phyloP scores from a whole-genome alignment of 2,329 filamentous ascomycete species.

The Colletotrichum siamense region DNA sequence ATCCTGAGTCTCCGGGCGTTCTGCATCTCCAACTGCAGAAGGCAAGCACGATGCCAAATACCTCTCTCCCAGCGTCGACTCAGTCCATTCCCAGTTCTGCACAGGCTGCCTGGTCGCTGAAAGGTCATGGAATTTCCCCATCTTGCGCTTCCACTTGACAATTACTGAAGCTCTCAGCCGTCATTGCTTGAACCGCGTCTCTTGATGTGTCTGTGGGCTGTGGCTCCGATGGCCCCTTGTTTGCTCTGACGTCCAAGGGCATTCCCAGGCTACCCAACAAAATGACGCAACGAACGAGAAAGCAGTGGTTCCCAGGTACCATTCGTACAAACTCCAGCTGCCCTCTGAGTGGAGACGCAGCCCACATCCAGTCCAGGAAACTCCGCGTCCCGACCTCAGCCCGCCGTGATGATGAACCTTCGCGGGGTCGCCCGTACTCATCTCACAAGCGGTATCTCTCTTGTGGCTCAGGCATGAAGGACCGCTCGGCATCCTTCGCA shows the following conservation, averaged over 20 bases:
- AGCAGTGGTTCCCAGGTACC: background rate
- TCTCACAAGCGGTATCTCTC: background rate
- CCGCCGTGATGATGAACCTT: background rate
- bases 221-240: background rate
- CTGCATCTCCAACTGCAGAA: background rate
- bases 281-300: background rate
- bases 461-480: background rate
- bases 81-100: background rate
- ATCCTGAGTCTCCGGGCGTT: background rate
- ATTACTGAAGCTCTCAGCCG: background rate
- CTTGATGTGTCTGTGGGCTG: background rate
- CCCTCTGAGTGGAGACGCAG: background rate
- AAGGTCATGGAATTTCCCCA: background rate
- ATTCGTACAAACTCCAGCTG: background rate
- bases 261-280: background rate
- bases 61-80: background rate
- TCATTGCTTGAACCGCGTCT: background rate
- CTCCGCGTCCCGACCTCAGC: background rate
- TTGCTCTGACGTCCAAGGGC: background rate
- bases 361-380: background rate
- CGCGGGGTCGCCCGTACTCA: background rate
- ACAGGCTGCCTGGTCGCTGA: background rate
- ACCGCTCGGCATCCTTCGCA: background rate
- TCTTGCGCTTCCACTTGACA: background rate
- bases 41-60: background rate